Evolutionary conservation across 352 stramenopile genomes (phyloP), one percentile per base, ranked within the genome.

Genomic region (Globisporangium barbulae): DNA sequence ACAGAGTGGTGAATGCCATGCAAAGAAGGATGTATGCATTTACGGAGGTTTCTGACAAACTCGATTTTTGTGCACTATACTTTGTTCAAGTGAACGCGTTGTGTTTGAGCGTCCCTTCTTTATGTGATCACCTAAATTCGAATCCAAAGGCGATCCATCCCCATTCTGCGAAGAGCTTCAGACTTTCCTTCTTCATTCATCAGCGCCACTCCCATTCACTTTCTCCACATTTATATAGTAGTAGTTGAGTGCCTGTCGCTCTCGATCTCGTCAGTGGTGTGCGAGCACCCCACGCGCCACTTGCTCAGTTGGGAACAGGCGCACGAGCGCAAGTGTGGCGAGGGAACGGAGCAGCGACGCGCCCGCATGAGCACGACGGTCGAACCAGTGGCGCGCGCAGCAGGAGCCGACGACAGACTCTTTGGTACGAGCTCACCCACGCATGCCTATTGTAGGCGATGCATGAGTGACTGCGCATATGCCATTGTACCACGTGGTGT

Each of bases 371-470:
- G 61, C 61, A 50, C 53, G 22, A 35, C 25, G 22, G 49, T 31
- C 19, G 37, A 44, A 28, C 61, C 61, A 15, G 52, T 55, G 21
- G 61, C 61, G 31, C 61, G 61, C 53, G 61, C 61, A 60, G 61
- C 61, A 60, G 50, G 49, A 25, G 37, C 41, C 41, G 60, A 65
- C 60, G 60, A 65, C 60, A 28, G 31, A 59, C 41, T n/a, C 60
- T 17, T 52, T 19, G 48, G 49, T 64, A 44, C 33, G 19, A 10
- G 31, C 35, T 41, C 35, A 12, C 5, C 10, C 12, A 41, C 15
- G 21, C 19, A 48, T 48, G 42, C 42, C 5, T 5, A 10, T 7
- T 2, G 37, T 42, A 17, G 37, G 37, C 8, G 10, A 42, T 42
- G 37, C 37, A 17, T 13, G 17, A 48, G 42, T 8, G 19, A 2